Percentiles rank a stretch among this genome's conserved stretches.
phyloP scores from a whole-genome alignment of 768 basidiomycete genomes.

The Russula sp. region DNA sequence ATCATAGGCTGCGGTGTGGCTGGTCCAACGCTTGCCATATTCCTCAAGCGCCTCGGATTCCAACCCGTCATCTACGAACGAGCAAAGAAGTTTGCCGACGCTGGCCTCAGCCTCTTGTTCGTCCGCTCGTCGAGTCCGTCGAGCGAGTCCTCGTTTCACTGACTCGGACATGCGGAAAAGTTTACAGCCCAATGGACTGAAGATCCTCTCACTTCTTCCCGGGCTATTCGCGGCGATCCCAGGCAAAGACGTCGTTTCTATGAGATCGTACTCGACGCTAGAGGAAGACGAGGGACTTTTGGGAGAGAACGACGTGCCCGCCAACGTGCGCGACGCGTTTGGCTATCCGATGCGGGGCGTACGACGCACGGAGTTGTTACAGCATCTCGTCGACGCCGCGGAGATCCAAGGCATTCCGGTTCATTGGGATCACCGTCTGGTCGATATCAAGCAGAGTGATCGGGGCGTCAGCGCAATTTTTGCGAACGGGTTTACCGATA shows the following conservation, averaged over 20 bases:
- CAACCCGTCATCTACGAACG: conserved; percentile 29
- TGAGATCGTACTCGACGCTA: conserved; percentile 28
- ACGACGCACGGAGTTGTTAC: conserved; percentile 36
- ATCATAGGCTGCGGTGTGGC: conserved; percentile 28
- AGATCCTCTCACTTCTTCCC: conserved; percentile 23
- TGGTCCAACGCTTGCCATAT: conserved; percentile 29
- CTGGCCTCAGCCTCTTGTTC: conserved; percentile 29
- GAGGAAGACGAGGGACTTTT: conserved; percentile 35
- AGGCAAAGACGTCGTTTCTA: conserved; percentile 19
- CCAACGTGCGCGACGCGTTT: conserved; percentile 28
- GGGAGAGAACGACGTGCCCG: conserved; percentile 33
- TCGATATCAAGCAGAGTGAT: conserved; percentile 36
- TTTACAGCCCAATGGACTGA: conserved; percentile 29
- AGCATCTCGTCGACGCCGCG: conserved; percentile 36
- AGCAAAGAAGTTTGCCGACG: conserved; percentile 12
- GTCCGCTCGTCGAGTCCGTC: neutral
- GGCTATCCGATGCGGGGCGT: conserved; percentile 38
- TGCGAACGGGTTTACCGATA: conserved; percentile 39
- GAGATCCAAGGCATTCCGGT: conserved; percentile 38
- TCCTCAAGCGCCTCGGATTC: conserved; percentile 28
- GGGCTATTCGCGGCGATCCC: conserved; percentile 19
- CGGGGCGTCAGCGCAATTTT: conserved; percentile 38
- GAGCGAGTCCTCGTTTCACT: too few relatives aligned
- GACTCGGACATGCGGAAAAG: conserved; percentile 18
- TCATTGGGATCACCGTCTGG: conserved; percentile 38